Percentiles rank a stretch among this genome's conserved stretches.
phyloP scores from a whole-genome alignment of 1,139 yeast species.

The Blastobotrys proliferans region DNA sequence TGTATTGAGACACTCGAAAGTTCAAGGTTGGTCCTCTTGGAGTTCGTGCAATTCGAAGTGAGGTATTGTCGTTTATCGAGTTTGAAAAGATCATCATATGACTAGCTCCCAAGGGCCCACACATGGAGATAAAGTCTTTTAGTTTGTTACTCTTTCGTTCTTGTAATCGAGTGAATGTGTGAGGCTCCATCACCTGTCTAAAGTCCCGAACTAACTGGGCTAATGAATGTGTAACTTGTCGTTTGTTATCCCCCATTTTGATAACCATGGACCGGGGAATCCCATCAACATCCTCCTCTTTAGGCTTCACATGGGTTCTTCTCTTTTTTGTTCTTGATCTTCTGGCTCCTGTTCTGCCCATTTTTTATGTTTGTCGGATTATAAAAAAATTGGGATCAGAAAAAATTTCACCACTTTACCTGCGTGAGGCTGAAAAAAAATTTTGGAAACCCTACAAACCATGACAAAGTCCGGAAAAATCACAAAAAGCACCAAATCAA shows the following conservation, averaged over 20 bases:
- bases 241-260: slow-evolving; percentile 66
- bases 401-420: too few species aligned
- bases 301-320: slow-evolving; percentile 73
- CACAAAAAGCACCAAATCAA: slow-evolving; percentile 9
- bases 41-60: slow-evolving; percentile 77
- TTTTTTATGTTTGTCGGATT: slow-evolving; percentile 11
- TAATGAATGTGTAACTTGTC: slow-evolving; percentile 70
- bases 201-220: slow-evolving; percentile 83
- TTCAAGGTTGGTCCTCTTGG: slow-evolving; percentile 95
- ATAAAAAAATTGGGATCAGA: slow-evolving; percentile 2
- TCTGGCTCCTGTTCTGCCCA: slow-evolving; percentile 20
- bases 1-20: slow-evolving; percentile 71
- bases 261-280: slow-evolving; percentile 93
- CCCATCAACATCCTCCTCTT: slow-evolving; percentile 64
- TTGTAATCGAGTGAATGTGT: slow-evolving; percentile 82
- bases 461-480: slow-evolving; percentile 7
- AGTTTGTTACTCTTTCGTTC: slow-evolving; percentile 85
- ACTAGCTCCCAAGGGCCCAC: slow-evolving; percentile 92
- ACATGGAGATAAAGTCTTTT: slow-evolving; percentile 91
- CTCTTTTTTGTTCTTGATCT: slow-evolving; percentile 46
- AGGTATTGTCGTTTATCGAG: slow-evolving; percentile 71
- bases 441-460: neutral
- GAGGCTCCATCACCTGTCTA: slow-evolving; percentile 91
- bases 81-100: slow-evolving; percentile 86
- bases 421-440: slow-evolving; percentile 9